phyloP scores from a whole-genome alignment of 2,329 filamentous ascomycete genomes.

The Parastagonospora nodorum region DNA sequence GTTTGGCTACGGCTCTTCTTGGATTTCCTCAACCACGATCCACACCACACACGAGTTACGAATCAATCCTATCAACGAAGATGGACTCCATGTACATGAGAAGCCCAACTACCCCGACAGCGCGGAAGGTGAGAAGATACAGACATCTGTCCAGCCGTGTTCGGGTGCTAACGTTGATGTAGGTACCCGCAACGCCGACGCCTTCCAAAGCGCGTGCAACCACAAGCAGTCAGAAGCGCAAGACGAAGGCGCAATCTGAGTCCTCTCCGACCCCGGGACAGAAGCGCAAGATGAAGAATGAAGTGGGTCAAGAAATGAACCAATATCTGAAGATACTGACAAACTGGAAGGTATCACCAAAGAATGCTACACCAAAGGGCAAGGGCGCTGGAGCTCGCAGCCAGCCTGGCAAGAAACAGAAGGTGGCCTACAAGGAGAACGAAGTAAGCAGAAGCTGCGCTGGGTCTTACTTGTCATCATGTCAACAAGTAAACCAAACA shows the following conservation, averaged over 20 bases:
- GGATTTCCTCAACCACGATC: no score
- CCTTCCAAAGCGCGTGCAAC: neutral
- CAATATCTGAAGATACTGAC: neutral
- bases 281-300: slow-evolving; percentile 13
- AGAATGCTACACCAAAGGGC: neutral
- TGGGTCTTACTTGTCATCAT: neutral
- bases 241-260: neutral
- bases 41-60: no score
- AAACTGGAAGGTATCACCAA: neutral
- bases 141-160: no score
- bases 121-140: no score
- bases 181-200: neutral
- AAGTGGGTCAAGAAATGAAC: slow-evolving; percentile 1
- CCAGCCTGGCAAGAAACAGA: slow-evolving; percentile 8
- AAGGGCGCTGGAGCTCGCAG: neutral
- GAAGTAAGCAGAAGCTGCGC: slow-evolving; percentile 1
- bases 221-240: neutral
- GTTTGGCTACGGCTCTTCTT: no score
- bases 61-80: no score
- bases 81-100: no score
- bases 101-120: no score
- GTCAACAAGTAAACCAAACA: neutral
- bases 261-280: neutral
- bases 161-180: neutral
- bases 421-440: neutral